A percentile compares a stretch with the other conserved stretches of the same genome.
phyloP scores from a whole-genome alignment of 768 basidiomycete genomes.

The Polyporus arcularius region DNA sequence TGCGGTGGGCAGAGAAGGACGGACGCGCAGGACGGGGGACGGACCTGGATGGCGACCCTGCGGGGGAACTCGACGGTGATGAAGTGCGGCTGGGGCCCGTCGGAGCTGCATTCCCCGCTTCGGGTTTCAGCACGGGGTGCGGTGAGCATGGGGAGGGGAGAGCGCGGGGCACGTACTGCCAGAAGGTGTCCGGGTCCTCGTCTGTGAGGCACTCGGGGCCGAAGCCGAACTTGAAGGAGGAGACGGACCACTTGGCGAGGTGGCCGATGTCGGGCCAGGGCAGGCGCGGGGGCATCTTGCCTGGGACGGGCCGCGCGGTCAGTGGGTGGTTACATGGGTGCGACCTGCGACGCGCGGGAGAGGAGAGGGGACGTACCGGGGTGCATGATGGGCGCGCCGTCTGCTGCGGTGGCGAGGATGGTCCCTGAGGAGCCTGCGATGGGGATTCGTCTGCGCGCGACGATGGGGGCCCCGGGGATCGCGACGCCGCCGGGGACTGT shows the following conservation, averaged over 20 bases:
- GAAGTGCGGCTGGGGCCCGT: slow-evolving; percentile 96
- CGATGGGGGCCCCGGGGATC: slow-evolving; percentile 13
- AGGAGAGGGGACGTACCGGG: slow-evolving; percentile 29
- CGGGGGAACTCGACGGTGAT: slow-evolving; percentile 93
- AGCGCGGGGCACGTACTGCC: slow-evolving; percentile 77
- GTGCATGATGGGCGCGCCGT: slow-evolving; percentile 42
- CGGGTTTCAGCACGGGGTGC: slow-evolving; percentile 5
- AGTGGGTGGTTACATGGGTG: neutral
- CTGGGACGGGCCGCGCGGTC: slow-evolving; percentile 12
- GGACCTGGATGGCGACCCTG: slow-evolving; percentile 85
- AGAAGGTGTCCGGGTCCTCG: slow-evolving; percentile 89
- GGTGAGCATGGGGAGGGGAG: neutral
- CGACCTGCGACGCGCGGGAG: neutral
- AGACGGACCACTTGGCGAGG: slow-evolving; percentile 94
- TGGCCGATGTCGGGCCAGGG: slow-evolving; percentile 85
- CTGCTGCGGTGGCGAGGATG: slow-evolving; percentile 16
- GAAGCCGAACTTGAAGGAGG: slow-evolving; percentile 95
- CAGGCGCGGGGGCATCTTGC: slow-evolving; percentile 49
- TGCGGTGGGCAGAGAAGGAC: no score
- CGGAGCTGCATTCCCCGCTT: slow-evolving; percentile 53
- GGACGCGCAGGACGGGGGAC: neutral
- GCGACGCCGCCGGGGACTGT: slow-evolving; percentile 2
- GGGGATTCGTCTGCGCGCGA: slow-evolving; percentile 14
- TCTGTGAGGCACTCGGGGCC: slow-evolving; percentile 92
- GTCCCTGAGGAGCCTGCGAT: neutral